A percentile compares a stretch with the other conserved stretches of the same genome.
Conservation (phyloP, 2,329 filamentous ascomycete species). For the Fusarium sp. region DNA sequence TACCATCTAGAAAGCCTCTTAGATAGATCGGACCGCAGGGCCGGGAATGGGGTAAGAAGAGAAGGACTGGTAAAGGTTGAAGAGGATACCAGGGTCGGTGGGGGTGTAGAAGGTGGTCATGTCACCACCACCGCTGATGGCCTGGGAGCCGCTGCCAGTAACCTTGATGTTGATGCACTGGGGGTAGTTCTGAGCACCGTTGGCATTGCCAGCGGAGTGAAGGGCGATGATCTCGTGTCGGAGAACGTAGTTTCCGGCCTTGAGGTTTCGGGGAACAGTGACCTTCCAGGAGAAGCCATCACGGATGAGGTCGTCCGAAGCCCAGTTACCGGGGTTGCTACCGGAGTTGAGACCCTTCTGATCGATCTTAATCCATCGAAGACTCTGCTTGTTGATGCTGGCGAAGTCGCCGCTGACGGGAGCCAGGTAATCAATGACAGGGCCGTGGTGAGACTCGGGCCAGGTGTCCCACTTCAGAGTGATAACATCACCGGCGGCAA, state of each 20-base stretch:
- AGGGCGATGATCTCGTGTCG: slow-evolving; percentile 68
- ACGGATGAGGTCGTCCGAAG: slow-evolving; percentile 61
- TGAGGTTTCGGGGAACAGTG: slow-evolving; percentile 58
- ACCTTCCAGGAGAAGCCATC: slow-evolving; percentile 60
- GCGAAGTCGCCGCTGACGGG: slow-evolving; percentile 62
- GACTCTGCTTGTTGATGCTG: slow-evolving; percentile 59
- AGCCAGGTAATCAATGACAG: slow-evolving; percentile 70
- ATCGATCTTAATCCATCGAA: slow-evolving; percentile 71
- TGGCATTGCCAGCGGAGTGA: slow-evolving; percentile 56
- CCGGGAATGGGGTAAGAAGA: slow-evolving; percentile 49
- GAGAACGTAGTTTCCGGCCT: slow-evolving; percentile 64
- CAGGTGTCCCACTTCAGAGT: slow-evolving; percentile 72
- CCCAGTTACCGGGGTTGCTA: slow-evolving; percentile 62
- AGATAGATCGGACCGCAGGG: slow-evolving; percentile 34
- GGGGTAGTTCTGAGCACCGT: slow-evolving; percentile 63
- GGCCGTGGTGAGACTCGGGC: slow-evolving; percentile 72
- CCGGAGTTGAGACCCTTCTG: slow-evolving; percentile 62
- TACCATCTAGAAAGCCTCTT: not conserved
- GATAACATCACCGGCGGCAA: slow-evolving; percentile 69
- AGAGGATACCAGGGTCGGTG: slow-evolving; percentile 49
- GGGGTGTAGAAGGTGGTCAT: slow-evolving; percentile 52
- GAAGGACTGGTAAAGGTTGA: slow-evolving; percentile 50
- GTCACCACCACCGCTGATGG: slow-evolving; percentile 45
- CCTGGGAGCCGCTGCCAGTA: slow-evolving; percentile 51
- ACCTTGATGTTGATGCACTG: slow-evolving; percentile 63